A percentile compares a stretch with the other conserved stretches of the same genome.
Conservation (phyloP, 2,329 filamentous ascomycete genomes). For the Trichoderma brevicompactum region DNA sequence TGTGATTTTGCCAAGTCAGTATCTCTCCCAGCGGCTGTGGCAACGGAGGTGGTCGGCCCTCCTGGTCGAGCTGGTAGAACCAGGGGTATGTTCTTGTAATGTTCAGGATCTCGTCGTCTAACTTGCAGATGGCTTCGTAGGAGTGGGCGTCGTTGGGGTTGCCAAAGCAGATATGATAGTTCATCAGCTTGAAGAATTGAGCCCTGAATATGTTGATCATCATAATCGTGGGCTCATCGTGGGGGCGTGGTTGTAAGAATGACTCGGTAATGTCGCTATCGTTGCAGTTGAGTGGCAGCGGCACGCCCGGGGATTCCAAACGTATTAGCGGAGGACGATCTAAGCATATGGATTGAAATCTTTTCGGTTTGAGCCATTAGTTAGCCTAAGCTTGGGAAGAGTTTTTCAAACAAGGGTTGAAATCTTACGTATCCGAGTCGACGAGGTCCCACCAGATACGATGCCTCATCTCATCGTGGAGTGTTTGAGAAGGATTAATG, state of each 20-base stretch:
- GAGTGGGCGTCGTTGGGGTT: conserved; percentile 2
- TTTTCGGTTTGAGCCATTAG: background rate
- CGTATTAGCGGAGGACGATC: conserved; percentile 29
- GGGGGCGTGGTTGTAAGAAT: conserved; percentile 15
- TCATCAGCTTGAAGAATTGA: conserved; percentile 30
- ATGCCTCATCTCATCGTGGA: conserved; percentile 31
- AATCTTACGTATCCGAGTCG: conserved; percentile 26
- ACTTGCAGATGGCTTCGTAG: conserved; percentile 19
- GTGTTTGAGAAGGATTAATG: conserved; percentile 12
- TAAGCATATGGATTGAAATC: conserved; percentile 31
- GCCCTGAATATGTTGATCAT: conserved; percentile 32
- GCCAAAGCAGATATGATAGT: conserved; percentile 15
- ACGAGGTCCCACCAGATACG: conserved; percentile 33
- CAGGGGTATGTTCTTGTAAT: conserved; percentile 27
- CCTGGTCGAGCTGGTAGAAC: conserved; percentile 29
- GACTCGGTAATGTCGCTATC: conserved; percentile 30
- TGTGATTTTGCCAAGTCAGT: conserved; percentile 31
- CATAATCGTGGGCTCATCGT: conserved; percentile 31
- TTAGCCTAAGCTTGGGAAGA: background rate
- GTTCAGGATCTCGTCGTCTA: conserved; percentile 28
- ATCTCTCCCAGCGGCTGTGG: conserved; percentile 26
- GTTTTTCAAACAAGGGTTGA: background rate
- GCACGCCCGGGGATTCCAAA: conserved; percentile 29
- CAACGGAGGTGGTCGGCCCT: conserved; percentile 23
- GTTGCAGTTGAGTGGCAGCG: conserved; percentile 31